Evolutionary conservation across 192 early-diverging fungal species (phyloP).

Genomic region (Backusella luteola): DNA sequence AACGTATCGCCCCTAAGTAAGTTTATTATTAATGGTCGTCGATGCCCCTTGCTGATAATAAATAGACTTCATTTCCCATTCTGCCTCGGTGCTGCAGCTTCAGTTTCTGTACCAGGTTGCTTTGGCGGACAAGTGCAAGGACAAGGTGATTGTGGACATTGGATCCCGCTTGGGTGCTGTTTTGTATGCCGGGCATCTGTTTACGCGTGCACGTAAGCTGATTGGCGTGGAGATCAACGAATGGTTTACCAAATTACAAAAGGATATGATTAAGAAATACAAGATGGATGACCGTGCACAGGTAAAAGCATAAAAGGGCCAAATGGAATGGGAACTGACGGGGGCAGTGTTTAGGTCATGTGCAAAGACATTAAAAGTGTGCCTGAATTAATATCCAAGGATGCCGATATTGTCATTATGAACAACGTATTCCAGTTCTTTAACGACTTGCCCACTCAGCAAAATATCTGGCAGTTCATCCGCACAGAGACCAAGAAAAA

Average conservation of each 20-base stretch:
- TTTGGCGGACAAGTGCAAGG: conserved; percentile 40
- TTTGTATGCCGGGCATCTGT: conserved; percentile 53
- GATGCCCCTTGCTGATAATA: neutral
- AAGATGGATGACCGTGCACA: conserved; percentile 51
- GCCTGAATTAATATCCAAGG: conserved; percentile 36
- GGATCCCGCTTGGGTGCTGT: conserved; percentile 60
- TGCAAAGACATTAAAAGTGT: conserved; percentile 46
- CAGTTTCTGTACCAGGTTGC: conserved; percentile 52
- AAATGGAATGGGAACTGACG: too few relatives aligned
- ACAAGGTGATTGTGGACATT: conserved; percentile 55
- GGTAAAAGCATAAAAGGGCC: conserved; percentile 19
- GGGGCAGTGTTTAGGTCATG: conserved; percentile 32
- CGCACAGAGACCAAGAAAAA: conserved; percentile 40
- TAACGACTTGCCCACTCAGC: conserved; percentile 39
- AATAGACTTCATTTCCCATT: conserved; percentile 60
- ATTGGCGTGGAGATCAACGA: conserved; percentile 62
- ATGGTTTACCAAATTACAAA: conserved; percentile 54
- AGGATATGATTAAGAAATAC: conserved; percentile 49
- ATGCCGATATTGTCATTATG: conserved; percentile 56
- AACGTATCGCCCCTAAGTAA: conserved; percentile 44
- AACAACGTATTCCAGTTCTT: conserved; percentile 67
- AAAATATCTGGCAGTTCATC: conserved; percentile 52
- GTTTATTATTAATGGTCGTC: neutral
- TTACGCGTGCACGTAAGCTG: conserved; percentile 48
- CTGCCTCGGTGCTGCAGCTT: conserved; percentile 53